A percentile compares a stretch with the other conserved stretches of the same genome.
Conservation (phyloP, 164 flowering plant species). For the Nymphaea colorata region DNA sequence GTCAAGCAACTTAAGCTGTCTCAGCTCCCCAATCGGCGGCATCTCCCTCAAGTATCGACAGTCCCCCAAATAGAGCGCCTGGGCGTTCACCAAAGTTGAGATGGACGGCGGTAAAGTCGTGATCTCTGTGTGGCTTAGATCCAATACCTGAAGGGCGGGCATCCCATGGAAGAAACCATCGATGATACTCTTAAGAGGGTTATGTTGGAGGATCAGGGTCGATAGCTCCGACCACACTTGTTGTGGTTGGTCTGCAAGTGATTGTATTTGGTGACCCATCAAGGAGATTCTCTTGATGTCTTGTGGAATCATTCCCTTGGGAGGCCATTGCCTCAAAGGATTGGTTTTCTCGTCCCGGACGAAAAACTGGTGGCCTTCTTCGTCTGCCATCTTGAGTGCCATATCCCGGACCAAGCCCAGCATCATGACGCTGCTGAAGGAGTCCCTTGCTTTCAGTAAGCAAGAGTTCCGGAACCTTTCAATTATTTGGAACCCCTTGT, state of each 20-base stretch:
- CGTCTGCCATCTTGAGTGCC: not conserved
- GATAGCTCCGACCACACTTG: not conserved
- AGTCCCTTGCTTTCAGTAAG: not conserved
- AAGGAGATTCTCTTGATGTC: not conserved
- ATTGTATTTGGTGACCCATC: not conserved
- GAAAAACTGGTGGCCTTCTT: not conserved
- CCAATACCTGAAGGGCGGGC: not conserved
- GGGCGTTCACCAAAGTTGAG: slow-evolving; percentile 1
- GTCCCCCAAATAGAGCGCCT: not conserved
- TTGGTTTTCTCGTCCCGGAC: not conserved
- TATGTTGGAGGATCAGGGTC: not conserved
- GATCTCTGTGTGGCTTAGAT: slow-evolving; percentile 2
- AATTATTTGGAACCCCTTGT: not conserved
- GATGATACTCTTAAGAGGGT: not conserved
- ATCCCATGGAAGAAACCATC: slow-evolving; percentile 3
- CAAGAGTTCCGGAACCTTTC: not conserved
- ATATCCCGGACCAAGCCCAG: slow-evolving; percentile 1
- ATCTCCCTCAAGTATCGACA: not conserved
- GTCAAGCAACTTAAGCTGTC: slow-evolving; percentile 3
- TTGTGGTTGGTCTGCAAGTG: not conserved
- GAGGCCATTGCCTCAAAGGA: not conserved
- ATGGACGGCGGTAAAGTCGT: slow-evolving; percentile 3
- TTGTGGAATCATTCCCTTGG: not conserved
- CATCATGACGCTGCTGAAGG: not conserved
- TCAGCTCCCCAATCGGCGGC: slow-evolving; percentile 1